Evolutionary conservation across 139 green algal genomes (phyloP).

Genomic region (Chlamydomonas sphaeroides): DNA sequence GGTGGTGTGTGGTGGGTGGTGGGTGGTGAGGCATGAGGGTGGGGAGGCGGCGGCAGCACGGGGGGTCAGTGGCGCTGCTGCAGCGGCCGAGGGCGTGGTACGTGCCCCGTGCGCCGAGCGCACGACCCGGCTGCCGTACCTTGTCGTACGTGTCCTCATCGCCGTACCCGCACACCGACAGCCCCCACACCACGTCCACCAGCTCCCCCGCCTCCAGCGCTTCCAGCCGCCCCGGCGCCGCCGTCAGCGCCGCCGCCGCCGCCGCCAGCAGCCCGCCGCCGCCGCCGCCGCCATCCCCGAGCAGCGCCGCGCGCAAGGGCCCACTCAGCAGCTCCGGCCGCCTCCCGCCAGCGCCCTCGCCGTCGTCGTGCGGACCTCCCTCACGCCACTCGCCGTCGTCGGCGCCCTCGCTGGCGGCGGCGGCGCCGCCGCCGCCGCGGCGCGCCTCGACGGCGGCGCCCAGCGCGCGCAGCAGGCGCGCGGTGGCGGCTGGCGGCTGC

Average conservation of each 20-base stretch:
- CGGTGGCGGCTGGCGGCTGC: background rate
- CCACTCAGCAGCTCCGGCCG: background rate
- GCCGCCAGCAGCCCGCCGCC: background rate
- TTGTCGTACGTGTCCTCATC: background rate
- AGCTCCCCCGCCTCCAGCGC: background rate
- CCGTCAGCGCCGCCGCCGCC: background rate
- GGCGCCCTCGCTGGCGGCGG: background rate
- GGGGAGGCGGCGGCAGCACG: no score
- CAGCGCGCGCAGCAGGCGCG: background rate
- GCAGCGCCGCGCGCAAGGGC: background rate
- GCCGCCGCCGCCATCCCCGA: background rate
- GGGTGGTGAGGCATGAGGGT: no score
- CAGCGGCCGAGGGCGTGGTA: no score
- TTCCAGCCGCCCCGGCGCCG: background rate
- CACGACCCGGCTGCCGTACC: no score
- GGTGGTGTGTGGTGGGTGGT: no score
- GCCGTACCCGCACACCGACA: conserved; percentile 33
- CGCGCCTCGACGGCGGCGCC: background rate
- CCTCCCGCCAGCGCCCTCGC: background rate
- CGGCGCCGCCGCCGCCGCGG: background rate
- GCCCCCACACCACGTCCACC: conserved; percentile 10
- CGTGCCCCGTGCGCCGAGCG: no score
- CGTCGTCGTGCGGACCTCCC: background rate
- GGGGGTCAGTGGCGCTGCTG: background rate
- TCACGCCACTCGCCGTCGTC: background rate